Percentiles rank a stretch among this genome's conserved stretches.
phyloP scores from a whole-genome alignment of 768 basidiomycete genomes.

The Russula emetica region DNA sequence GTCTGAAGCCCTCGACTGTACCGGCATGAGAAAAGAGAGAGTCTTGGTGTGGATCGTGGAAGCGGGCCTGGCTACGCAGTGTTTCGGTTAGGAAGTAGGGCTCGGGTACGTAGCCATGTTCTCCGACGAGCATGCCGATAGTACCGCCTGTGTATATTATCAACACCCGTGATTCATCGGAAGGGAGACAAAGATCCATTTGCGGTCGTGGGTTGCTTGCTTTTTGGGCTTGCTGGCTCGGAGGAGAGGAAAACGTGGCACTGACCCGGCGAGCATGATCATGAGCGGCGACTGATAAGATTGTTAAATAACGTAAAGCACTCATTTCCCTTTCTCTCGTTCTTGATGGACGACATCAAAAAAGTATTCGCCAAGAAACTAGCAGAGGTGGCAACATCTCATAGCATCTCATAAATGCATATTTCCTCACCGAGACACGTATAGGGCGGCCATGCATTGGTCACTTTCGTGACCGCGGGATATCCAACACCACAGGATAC shows the following conservation, averaged over 20 bases:
- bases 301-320: no score
- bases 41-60: slow-evolving; percentile 86
- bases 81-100: slow-evolving; percentile 85
- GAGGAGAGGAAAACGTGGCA: background rate
- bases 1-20: slow-evolving; percentile 73
- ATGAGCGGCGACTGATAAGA: background rate
- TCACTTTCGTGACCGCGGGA: slow-evolving; percentile 94
- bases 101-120: slow-evolving; percentile 78
- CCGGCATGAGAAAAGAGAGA: slow-evolving; percentile 79
- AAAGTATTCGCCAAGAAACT: slow-evolving; percentile 67
- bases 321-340: background rate
- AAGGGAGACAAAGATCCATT: slow-evolving; percentile 48
- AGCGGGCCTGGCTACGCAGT: slow-evolving; percentile 75
- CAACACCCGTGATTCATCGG: slow-evolving; percentile 76
- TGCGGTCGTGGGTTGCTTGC: background rate
- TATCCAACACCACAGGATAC: slow-evolving; percentile 79
- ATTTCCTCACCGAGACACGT: slow-evolving; percentile 14
- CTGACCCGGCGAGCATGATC: background rate
- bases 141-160: slow-evolving; percentile 90
- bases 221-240: background rate
- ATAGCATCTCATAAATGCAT: background rate
- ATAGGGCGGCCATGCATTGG: slow-evolving; percentile 57
- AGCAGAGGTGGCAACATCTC: slow-evolving; percentile 40
- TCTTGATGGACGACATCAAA: slow-evolving; percentile 63
- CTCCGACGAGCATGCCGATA: slow-evolving; percentile 80